Evolutionary conservation across 495 filamentous ascomycete species (phyloP).

Genomic region (Penicillium fimorum): DNA sequence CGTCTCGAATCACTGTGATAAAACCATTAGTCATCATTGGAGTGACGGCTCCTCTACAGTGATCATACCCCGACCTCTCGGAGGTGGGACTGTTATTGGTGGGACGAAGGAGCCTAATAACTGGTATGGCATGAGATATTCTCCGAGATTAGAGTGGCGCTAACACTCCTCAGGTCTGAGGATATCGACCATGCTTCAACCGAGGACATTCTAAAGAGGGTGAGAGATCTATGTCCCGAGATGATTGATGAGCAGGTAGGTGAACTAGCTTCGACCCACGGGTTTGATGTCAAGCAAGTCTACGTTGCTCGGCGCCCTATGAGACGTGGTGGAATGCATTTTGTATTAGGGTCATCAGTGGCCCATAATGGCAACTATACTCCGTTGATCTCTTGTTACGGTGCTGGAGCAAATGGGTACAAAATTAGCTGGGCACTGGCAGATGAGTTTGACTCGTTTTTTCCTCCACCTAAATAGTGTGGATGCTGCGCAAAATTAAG

Average conservation of each 20-base stretch:
- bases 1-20: conserved; percentile 29
- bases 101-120: conserved; percentile 53
- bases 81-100: conserved; percentile 54
- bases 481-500: neutral
- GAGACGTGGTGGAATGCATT: conserved; percentile 21
- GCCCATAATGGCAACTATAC: neutral
- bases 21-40: conserved; percentile 49
- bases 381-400: conserved; percentile 52
- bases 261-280: neutral
- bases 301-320: conserved; percentile 24
- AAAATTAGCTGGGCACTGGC: conserved; percentile 27
- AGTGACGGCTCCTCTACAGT: conserved; percentile 29
- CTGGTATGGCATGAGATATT: conserved; percentile 33
- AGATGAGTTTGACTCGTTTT: conserved; percentile 1
- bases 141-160: neutral
- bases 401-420: conserved; percentile 51
- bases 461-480: conserved; percentile 16
- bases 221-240: neutral
- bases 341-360: conserved; percentile 12
- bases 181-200: neutral
- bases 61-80: conserved; percentile 46
- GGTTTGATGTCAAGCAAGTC: conserved; percentile 10
- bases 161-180: conserved; percentile 8
- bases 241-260: conserved; percentile 37
- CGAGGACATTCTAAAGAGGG: neutral